Evolutionary conservation across 805 yeast species (phyloP), one percentile per base, ranked within the genome.

Genomic region (Candida corydali): DNA sequence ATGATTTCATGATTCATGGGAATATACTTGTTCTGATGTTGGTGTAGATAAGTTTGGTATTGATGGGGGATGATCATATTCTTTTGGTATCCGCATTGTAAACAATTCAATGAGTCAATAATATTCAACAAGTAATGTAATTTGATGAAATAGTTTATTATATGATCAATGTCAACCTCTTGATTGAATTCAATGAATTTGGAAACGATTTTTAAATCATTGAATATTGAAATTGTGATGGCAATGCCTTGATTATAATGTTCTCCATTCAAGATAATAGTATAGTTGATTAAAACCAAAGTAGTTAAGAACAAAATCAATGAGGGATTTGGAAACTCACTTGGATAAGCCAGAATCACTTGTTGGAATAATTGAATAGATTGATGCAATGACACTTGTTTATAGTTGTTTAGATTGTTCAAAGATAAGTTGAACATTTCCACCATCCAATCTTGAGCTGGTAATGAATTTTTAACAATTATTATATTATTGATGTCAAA

Each of bases 201-300:
- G 36, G 72, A 69, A 45, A 66, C 65, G 7, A 81, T 55, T 43
- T 70, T 70, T 54, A 77, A 72, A 46, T 80, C 86, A 51, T 76
- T 76, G 49, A 80, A 74, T 10, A 78, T 65, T 1, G 79, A 59
- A 10, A 71, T 65, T 1, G 82, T 63, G 29, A 54, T 61, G 3
- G 78, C 69, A 19, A 82, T 62, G 1, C 81, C 79, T 26, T 78
- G 58, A 5, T 84, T 75, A 48, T 75, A 78, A 24, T 70, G 66
- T 36, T 74, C 76, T 0, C 89, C 88, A 17, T 78, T 72, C 27
- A 80, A 59, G 2, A 79, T 58, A 8, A 80, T 67, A 8, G 77
- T 59, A 48, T 78, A 82, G 49, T 80, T 80, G 20, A 78, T 50
- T 8, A 63, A 26, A 9, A 63, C 42, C 31, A 65, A 50, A 5